Conservation (phyloP, 352 stramenopile species). For the Ophiocytium majus region DNA sequence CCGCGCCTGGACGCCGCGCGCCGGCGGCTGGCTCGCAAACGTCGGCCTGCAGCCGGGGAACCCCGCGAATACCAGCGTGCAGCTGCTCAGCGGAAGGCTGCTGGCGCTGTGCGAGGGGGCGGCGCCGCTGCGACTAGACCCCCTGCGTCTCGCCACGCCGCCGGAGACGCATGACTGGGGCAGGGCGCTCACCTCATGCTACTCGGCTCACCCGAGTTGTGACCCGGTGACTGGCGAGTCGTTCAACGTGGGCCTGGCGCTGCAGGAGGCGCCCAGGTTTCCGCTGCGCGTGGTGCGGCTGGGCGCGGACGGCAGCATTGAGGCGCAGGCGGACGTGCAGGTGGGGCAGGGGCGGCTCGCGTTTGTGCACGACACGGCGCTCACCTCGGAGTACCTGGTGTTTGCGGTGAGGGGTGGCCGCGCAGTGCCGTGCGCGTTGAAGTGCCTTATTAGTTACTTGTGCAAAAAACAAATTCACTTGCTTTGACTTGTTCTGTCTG, state of each 20-base stretch:
- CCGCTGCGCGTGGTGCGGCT: not conserved
- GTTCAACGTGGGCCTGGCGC: slow-evolving; percentile 27
- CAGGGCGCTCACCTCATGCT: not conserved
- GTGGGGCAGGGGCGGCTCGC: not conserved
- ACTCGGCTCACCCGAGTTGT: slow-evolving; percentile 25
- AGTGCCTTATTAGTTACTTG: too few species aligned
- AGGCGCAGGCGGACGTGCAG: not conserved
- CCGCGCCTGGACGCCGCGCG: slow-evolving; percentile 22
- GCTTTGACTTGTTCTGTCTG: too few species aligned
- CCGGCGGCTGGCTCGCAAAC: slow-evolving; percentile 57
- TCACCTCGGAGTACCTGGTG: not conserved
- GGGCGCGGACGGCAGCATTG: too few species aligned
- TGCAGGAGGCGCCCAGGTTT: slow-evolving; percentile 16
- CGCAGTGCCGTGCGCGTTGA: not conserved
- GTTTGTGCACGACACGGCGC: not conserved
- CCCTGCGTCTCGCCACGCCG: slow-evolving; percentile 50
- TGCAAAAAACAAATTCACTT: too few species aligned
- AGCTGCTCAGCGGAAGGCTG: slow-evolving; percentile 39
- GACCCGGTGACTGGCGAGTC: slow-evolving; percentile 19
- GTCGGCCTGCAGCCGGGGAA: slow-evolving; percentile 48
- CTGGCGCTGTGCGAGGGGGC: slow-evolving; percentile 58
- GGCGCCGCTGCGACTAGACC: slow-evolving; percentile 56
- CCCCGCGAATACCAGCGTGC: slow-evolving; percentile 55
- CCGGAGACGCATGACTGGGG: not conserved
- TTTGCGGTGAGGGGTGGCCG: not conserved